Percentiles rank a stretch among this genome's conserved stretches.
These are phyloP conservation scores for Euryodendron excelsum DNA, from an alignment of 148 eudicot genomes.

Conservation along the genomic window DNA sequence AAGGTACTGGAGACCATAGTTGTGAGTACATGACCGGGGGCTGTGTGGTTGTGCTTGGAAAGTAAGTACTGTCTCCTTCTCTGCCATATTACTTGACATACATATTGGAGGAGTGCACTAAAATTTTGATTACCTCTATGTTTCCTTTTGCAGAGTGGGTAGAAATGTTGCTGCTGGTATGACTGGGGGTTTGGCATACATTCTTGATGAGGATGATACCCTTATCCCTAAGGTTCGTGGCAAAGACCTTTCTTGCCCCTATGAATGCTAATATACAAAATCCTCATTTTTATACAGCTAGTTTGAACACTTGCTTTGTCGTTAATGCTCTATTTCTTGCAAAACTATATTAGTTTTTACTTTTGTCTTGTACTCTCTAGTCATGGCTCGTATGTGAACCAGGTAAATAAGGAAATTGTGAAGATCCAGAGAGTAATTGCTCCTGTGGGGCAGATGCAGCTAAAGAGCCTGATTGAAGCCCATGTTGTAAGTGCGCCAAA, in stretches of 20 bases:
- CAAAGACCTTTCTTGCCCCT: not conserved
- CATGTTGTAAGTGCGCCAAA: conserved; percentile 79
- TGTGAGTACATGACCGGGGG: conserved; percentile 99
- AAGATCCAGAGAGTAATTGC: conserved; percentile 98
- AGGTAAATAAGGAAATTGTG: conserved; percentile 98
- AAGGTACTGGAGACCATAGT: conserved; percentile 95
- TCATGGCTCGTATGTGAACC: conserved; percentile 7
- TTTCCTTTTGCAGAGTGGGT: conserved; percentile 65
- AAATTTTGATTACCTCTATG: no score
- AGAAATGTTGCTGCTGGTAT: conserved; percentile 99
- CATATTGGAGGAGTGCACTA: not conserved
- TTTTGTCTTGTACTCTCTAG: no score
- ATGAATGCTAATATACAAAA: not conserved
- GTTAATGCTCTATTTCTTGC: not conserved
- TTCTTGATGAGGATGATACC: conserved; percentile 94
- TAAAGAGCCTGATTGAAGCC: conserved; percentile 86
- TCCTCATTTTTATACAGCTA: not conserved
- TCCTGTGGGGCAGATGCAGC: conserved; percentile 95
- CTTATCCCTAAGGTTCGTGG: conserved; percentile 78
- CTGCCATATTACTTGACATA: not conserved
- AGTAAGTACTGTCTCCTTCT: conserved; percentile 50
- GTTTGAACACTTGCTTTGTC: not conserved
- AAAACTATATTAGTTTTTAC: not conserved
- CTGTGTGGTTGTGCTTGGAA: conserved; percentile 89
- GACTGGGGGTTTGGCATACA: conserved; percentile 96